These are phyloP conservation scores for Linderniella brevidens DNA, from an alignment of 257 asterid genomes.

Conservation along the genomic window DNA sequence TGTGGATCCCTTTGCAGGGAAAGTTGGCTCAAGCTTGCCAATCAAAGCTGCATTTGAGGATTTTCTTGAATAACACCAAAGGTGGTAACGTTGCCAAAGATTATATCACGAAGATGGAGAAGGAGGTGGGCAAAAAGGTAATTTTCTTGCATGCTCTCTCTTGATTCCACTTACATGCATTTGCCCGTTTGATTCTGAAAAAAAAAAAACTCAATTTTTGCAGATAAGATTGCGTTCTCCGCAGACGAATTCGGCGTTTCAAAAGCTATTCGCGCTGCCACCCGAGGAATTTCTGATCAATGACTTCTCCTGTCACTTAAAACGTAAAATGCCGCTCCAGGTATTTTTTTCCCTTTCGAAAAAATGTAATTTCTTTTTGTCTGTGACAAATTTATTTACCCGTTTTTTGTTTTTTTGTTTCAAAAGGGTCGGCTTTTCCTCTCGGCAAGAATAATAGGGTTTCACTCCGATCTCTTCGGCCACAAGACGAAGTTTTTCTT, in stretches of 20 bases:
- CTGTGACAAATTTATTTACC: constrained; percentile 11
- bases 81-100: constrained; percentile 67
- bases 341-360: constrained; percentile 15
- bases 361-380: constrained; percentile 9
- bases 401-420: too few species aligned
- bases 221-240: constrained; percentile 89
- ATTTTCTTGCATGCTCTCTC: constrained; percentile 8
- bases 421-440: constrained; percentile 93
- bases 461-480: constrained; percentile 90
- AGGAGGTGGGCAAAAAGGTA: constrained; percentile 98
- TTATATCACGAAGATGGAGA: constrained; percentile 83
- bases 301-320: constrained; percentile 88
- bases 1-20: constrained; percentile 88
- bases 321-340: constrained; percentile 96
- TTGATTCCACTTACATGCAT: constrained; percentile 5
- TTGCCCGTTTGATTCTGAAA: constrained; percentile 9
- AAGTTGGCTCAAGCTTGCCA: constrained; percentile 96
- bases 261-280: constrained; percentile 83
- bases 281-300: constrained; percentile 97
- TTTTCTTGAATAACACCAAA: constrained; percentile 68
- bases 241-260: constrained; percentile 92
- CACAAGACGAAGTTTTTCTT: constrained; percentile 89
- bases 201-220: constrained; percentile 14
- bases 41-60: constrained; percentile 81
- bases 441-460: constrained; percentile 96